Conservation (phyloP, 192 early-diverging fungal genomes). For the Backusella mclennaniae region DNA sequence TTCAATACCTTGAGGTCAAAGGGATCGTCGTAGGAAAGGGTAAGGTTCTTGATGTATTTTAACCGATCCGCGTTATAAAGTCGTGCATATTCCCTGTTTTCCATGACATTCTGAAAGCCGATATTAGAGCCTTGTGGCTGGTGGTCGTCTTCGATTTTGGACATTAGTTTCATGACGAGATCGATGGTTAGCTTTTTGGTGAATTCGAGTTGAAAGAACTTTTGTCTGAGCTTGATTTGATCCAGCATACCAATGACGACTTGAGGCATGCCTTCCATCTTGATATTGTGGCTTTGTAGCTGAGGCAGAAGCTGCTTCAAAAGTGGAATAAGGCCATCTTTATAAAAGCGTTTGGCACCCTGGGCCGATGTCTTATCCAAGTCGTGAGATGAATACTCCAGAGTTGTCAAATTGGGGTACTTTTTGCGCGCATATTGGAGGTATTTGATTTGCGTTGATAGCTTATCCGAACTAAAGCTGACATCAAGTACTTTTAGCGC, state of each 20-base stretch:
- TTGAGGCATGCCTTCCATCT: background rate
- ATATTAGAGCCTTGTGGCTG: too few species aligned
- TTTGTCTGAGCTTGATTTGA: background rate
- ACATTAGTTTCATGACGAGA: too few species aligned
- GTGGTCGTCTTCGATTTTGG: too few species aligned
- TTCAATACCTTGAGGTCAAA: background rate
- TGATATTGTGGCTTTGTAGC: background rate
- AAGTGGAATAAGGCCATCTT: background rate
- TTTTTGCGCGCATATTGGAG: background rate
- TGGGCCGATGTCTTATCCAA: background rate
- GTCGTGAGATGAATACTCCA: background rate
- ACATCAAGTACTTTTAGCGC: background rate
- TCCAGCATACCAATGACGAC: background rate
- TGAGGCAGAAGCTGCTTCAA: background rate
- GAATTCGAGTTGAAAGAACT: background rate
- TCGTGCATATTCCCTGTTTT: background rate
- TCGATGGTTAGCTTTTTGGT: background rate
- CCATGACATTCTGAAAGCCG: background rate
- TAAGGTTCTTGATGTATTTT: background rate
- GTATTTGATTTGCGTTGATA: background rate
- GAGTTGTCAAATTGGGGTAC: background rate
- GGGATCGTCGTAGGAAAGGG: background rate
- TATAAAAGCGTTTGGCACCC: background rate
- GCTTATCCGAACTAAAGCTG: background rate
- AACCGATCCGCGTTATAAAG: background rate